These are phyloP conservation scores for Scedosporium dehoogii DNA, from an alignment of 2,329 filamentous ascomycete species.

Conservation along the genomic window DNA sequence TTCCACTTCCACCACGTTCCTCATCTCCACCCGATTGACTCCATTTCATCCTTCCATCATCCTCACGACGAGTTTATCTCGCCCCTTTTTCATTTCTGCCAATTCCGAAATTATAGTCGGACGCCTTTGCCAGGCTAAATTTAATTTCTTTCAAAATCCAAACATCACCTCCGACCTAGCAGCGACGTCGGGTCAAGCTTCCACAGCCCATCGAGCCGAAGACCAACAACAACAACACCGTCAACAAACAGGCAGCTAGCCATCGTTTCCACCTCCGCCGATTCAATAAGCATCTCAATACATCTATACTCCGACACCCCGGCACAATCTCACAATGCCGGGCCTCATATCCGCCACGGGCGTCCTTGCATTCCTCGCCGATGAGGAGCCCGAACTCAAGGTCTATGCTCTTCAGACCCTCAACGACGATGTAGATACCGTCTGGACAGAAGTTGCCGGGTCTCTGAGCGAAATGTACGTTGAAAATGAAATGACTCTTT, in stretches of 20 bases:
- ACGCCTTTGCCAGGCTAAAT: background rate
- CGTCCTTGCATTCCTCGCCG: constrained; percentile 87
- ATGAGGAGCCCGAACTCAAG: constrained; percentile 89
- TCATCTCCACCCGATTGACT: background rate
- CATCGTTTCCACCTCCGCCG: too few species aligned
- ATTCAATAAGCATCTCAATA: background rate
- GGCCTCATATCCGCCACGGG: constrained; percentile 89
- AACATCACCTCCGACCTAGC: too few species aligned
- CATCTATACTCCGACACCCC: background rate
- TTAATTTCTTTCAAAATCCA: background rate
- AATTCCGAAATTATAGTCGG: constrained; percentile 7
- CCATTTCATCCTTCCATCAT: constrained; percentile 5
- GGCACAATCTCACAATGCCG: constrained; percentile 51
- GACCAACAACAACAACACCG: too few species aligned
- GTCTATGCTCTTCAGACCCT: constrained; percentile 90
- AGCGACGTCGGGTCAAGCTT: too few species aligned
- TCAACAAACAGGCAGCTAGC: too few species aligned
- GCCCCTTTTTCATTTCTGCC: background rate
- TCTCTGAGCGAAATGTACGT: constrained; percentile 84
- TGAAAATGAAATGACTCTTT: background rate
- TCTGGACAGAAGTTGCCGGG: constrained; percentile 95
- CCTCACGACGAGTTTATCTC: background rate
- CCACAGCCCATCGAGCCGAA: too few species aligned
- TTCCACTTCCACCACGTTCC: background rate
- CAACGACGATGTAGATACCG: constrained; percentile 90